These are phyloP conservation scores for Xylaria flabelliformis DNA, from an alignment of 495 filamentous ascomycete species.

Conservation along the genomic window DNA sequence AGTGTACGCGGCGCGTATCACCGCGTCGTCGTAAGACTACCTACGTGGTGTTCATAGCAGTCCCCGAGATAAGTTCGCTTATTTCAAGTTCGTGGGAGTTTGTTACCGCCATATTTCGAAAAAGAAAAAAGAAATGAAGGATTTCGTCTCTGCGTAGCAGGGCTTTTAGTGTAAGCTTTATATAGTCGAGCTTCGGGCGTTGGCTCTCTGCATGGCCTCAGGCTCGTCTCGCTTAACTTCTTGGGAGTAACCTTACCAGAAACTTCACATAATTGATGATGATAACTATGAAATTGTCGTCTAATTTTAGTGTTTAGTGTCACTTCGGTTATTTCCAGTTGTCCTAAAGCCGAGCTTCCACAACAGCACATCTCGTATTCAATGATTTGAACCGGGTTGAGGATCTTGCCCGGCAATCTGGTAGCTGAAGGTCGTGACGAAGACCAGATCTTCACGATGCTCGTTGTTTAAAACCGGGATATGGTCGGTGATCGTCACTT, in stretches of 20 bases:
- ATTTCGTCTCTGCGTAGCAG: not conserved
- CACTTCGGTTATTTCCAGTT: not conserved
- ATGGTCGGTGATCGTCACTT: slow-evolving; percentile 8
- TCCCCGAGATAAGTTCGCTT: slow-evolving; percentile 1
- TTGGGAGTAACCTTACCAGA: not conserved
- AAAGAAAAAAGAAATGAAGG: not conserved
- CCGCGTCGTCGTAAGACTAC: slow-evolving; percentile 3
- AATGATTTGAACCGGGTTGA: not conserved
- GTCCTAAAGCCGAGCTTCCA: not conserved
- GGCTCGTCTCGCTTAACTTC: not conserved
- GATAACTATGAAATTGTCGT: not conserved
- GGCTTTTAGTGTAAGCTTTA: not conserved
- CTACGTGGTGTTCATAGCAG: not conserved
- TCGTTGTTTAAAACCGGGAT: not conserved
- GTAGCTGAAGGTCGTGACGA: not conserved
- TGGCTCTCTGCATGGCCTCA: not conserved
- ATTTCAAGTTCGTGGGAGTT: not conserved
- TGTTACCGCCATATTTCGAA: not conserved
- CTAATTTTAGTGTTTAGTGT: not conserved
- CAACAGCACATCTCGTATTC: not conserved
- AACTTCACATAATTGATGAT: not conserved
- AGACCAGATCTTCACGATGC: not conserved
- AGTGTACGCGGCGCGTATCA: slow-evolving; percentile 12
- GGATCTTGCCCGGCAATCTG: not conserved
- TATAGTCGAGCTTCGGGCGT: not conserved